These are phyloP conservation scores for Ophiocordyceps camponoti-rufipedis DNA, from an alignment of 2,329 filamentous ascomycete genomes.

Conservation along the genomic window DNA sequence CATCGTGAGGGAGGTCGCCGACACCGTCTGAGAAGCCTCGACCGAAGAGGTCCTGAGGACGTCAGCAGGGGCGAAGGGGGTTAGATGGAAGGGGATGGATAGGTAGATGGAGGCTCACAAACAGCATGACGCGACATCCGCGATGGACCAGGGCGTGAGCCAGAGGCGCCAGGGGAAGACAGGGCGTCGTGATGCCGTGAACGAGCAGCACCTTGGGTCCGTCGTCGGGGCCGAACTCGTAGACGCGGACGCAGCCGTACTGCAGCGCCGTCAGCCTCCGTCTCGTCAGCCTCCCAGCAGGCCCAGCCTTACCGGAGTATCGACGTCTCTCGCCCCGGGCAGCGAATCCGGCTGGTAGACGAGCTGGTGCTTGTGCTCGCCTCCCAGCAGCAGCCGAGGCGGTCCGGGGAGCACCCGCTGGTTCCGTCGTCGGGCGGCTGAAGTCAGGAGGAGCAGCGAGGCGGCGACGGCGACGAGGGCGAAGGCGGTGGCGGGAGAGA, in stretches of 20 bases:
- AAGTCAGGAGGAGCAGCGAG: not conserved
- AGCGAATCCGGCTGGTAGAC: slow-evolving; percentile 31
- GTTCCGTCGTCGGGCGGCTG: not conserved
- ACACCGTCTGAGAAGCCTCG: slow-evolving; percentile 49
- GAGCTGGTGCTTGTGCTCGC: not conserved
- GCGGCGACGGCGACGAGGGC: not conserved
- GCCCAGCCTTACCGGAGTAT: slow-evolving; percentile 39
- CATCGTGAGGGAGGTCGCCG: slow-evolving; percentile 49
- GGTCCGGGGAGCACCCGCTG: not conserved
- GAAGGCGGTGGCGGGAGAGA: too few relatives aligned
- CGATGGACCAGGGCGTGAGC: slow-evolving; percentile 47
- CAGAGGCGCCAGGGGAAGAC: slow-evolving; percentile 50
- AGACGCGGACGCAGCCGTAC: slow-evolving; percentile 60
- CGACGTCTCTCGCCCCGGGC: slow-evolving; percentile 55
- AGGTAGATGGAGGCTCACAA: slow-evolving; percentile 32
- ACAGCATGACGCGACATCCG: slow-evolving; percentile 68
- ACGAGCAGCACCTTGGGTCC: slow-evolving; percentile 62
- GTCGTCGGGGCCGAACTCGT: slow-evolving; percentile 62
- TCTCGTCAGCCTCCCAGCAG: too few relatives aligned
- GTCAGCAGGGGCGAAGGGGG: not conserved
- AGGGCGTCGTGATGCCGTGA: slow-evolving; percentile 73
- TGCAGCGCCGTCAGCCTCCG: slow-evolving; percentile 8
- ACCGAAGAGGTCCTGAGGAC: slow-evolving; percentile 43
- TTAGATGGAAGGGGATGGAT: not conserved
- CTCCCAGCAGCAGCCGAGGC: not conserved